These are phyloP conservation scores for Trichoderma sp. DNA, from an alignment of 2,329 filamentous ascomycete genomes.

Conservation along the genomic window DNA sequence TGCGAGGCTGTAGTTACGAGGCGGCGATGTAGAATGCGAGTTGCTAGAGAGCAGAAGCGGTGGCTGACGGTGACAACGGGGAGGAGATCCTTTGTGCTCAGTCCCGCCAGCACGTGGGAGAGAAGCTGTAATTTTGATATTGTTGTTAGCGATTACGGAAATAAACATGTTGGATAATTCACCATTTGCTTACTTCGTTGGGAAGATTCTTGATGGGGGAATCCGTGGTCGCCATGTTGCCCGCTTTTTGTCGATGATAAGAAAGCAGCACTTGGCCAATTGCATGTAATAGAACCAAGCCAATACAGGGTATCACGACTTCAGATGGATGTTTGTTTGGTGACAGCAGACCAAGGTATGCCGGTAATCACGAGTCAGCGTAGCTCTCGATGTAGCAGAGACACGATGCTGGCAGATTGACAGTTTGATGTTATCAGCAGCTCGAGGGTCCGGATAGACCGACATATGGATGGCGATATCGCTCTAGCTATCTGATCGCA, in stretches of 20 bases:
- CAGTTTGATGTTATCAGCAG: not conserved
- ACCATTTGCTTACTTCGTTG: not conserved
- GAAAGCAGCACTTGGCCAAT: not conserved
- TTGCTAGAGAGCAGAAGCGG: conserved; percentile 60
- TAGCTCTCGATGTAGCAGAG: not conserved
- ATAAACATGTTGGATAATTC: not conserved
- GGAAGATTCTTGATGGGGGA: conserved; percentile 9
- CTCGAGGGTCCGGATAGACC: not conserved
- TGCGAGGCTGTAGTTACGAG: conserved; percentile 42
- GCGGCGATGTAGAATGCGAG: conserved; percentile 62
- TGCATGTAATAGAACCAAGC: not conserved
- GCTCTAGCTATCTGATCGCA: not conserved
- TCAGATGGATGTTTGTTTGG: not conserved
- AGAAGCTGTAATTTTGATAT: conserved; percentile 42
- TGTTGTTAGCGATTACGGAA: not conserved
- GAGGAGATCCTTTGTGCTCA: conserved; percentile 52
- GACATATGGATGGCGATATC: not conserved
- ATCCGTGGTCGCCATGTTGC: not conserved
- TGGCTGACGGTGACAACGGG: conserved; percentile 56
- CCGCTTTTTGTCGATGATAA: not conserved
- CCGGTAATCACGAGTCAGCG: not conserved
- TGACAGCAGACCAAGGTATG: too few relatives aligned
- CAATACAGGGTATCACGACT: not conserved
- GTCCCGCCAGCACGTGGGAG: conserved; percentile 45
- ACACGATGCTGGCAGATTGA: not conserved